These are phyloP conservation scores for Alternaria dauci DNA, from an alignment of 2,329 filamentous ascomycete genomes.

Conservation along the genomic window DNA sequence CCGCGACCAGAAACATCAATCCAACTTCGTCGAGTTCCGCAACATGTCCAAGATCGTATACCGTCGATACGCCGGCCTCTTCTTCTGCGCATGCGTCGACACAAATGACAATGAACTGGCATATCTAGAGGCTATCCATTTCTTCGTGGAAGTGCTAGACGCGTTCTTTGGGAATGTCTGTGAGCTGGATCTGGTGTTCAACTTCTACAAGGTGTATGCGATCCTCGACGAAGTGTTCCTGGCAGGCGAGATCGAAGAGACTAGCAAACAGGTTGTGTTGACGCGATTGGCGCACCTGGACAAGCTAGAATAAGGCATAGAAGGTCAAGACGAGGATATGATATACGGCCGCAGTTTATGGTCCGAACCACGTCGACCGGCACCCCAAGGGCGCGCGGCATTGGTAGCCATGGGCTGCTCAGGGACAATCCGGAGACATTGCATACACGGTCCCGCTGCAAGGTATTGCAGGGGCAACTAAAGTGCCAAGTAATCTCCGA, in stretches of 20 bases:
- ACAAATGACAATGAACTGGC: conserved; percentile 98
- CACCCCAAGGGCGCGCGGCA: not conserved
- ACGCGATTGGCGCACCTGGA: conserved; percentile 94
- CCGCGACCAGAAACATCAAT: conserved; percentile 98
- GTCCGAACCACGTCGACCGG: not conserved
- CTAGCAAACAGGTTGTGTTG: conserved; percentile 96
- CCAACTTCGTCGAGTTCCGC: conserved; percentile 96
- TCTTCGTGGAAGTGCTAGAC: conserved; percentile 98
- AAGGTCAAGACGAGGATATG: not conserved
- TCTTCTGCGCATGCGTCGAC: conserved; percentile 99
- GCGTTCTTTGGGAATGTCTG: conserved; percentile 99
- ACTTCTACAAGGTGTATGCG: conserved; percentile 88
- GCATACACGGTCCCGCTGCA: not conserved
- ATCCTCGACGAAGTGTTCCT: conserved; percentile 98
- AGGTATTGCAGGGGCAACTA: not conserved
- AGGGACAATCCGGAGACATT: not conserved
- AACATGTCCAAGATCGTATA: conserved; percentile 94
- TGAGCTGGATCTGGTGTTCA: conserved; percentile 87
- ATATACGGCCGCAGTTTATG: not conserved
- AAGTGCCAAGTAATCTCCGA: not conserved
- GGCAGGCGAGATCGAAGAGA: conserved; percentile 98
- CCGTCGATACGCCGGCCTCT: conserved; percentile 94
- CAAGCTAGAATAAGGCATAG: conserved; percentile 77
- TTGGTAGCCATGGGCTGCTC: not conserved
- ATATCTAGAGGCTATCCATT: conserved; percentile 96